Evolutionary conservation across 495 filamentous ascomycete species (phyloP).

Genomic region (Neurospora africana): DNA sequence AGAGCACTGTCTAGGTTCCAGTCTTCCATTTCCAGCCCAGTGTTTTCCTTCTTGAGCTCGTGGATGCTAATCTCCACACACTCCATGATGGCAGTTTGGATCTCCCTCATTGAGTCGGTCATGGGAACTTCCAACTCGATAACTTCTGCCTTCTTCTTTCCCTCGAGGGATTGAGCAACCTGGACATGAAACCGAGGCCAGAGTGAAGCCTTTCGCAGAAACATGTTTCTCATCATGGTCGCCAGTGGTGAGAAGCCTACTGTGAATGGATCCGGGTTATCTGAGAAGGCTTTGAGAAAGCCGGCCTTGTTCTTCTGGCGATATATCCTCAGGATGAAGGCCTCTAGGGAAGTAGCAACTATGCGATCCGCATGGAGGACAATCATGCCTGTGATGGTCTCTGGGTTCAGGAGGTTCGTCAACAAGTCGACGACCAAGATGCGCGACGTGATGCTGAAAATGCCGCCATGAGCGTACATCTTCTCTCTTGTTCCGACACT

Average conservation of each 20-base stretch:
- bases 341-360: constrained; percentile 80
- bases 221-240: constrained; percentile 87
- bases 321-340: constrained; percentile 90
- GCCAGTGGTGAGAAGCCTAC: constrained; percentile 80
- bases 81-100: constrained; percentile 89
- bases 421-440: constrained; percentile 90
- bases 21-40: constrained; percentile 88
- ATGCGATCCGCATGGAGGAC: constrained; percentile 84
- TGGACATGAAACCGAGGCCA: constrained; percentile 95
- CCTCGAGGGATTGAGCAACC: constrained; percentile 80
- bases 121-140: constrained; percentile 96
- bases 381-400: constrained; percentile 78
- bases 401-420: constrained; percentile 70
- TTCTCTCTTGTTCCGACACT: constrained; percentile 78
- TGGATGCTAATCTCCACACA: constrained; percentile 91
- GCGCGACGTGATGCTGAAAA: constrained; percentile 92
- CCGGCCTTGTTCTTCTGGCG: constrained; percentile 85
- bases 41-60: constrained; percentile 82
- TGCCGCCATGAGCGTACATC: constrained; percentile 78
- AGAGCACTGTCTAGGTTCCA: constrained; percentile 95
- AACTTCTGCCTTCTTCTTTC: constrained; percentile 87
- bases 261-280: constrained; percentile 86
- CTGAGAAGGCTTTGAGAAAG: constrained; percentile 94
- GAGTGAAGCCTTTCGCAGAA: constrained; percentile 75
- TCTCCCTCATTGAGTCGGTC: constrained; percentile 86